phyloP scores from a whole-genome alignment of 495 filamentous ascomycete genomes.

The Aspergillus nanangensis region DNA sequence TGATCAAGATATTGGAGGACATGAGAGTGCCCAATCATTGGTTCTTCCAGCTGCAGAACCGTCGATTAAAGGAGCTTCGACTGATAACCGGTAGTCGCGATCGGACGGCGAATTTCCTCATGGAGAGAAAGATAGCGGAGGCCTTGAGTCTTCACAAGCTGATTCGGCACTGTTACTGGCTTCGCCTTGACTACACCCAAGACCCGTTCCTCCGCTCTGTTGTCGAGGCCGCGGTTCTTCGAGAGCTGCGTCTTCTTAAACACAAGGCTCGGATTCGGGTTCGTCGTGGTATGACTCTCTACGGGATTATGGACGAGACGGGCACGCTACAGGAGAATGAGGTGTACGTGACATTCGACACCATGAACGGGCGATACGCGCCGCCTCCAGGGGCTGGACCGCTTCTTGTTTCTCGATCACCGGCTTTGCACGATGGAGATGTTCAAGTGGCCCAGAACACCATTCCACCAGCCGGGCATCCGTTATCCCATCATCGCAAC shows the following conservation, averaged over 20 bases:
- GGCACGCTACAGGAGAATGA: conserved; percentile 53
- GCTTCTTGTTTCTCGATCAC: conserved; percentile 64
- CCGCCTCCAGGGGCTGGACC: conserved; percentile 15
- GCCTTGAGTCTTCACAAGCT: conserved; percentile 52
- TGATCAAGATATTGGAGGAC: conserved; percentile 84
- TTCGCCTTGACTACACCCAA: conserved; percentile 55
- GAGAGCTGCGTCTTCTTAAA: conserved; percentile 66
- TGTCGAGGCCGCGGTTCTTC: conserved; percentile 61
- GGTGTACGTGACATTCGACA: conserved; percentile 17
- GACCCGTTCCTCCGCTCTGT: conserved; percentile 61
- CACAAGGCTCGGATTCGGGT: conserved; percentile 71
- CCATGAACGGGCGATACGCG: conserved; percentile 6
- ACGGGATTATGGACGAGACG: conserved; percentile 82
- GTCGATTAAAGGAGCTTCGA: conserved; percentile 53
- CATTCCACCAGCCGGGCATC: conserved; percentile 52
- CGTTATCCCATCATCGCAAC: conserved; percentile 56
- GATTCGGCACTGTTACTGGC: conserved; percentile 46
- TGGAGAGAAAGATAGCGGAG: conserved; percentile 48
- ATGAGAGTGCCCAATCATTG: conserved; percentile 46
- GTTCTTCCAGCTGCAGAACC: conserved; percentile 58
- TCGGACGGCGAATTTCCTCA: conserved; percentile 62
- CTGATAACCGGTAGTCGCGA: conserved; percentile 44
- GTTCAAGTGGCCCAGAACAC: conserved; percentile 58
- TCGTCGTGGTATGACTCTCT: conserved; percentile 62
- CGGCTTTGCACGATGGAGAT: conserved; percentile 77